Percentiles rank a stretch among this genome's conserved stretches.
Evolutionary conservation across 2,329 filamentous ascomycete genomes (phyloP).

Genomic region (Hymenoscyphus scutula): DNA sequence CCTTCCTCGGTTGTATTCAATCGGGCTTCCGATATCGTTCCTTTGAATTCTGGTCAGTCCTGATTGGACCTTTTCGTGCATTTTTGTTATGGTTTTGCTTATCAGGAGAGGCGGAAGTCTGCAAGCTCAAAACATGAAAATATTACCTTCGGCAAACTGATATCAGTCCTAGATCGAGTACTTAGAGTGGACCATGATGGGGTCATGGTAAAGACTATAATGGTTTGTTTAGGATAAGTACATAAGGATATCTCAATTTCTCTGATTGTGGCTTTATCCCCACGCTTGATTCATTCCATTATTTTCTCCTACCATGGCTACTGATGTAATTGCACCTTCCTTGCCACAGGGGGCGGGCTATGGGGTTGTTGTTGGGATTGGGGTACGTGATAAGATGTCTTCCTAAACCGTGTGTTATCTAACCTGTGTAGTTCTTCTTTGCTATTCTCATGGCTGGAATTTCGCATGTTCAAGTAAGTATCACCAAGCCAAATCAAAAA

Average conservation of each 20-base stretch:
- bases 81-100: background rate
- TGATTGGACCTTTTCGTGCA: background rate
- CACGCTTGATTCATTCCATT: background rate
- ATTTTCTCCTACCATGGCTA: constrained; percentile 2
- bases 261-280: background rate
- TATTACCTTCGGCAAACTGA: background rate
- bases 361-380: constrained; percentile 50
- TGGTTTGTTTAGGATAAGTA: background rate
- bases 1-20: background rate
- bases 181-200: background rate
- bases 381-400: constrained; percentile 29
- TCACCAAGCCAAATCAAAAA: background rate
- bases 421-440: constrained; percentile 34
- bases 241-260: background rate
- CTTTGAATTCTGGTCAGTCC: background rate
- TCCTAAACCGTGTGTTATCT: background rate
- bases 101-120: background rate
- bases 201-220: background rate
- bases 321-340: background rate
- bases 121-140: background rate
- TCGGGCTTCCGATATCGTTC: constrained; percentile 1
- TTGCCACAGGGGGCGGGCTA: constrained; percentile 43
- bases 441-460: constrained; percentile 40
- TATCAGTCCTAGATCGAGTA: background rate
- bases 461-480: constrained; percentile 9